phyloP scores from a whole-genome alignment of 1,284 basidiomycete genomes.

The Leccinum subrobustum region DNA sequence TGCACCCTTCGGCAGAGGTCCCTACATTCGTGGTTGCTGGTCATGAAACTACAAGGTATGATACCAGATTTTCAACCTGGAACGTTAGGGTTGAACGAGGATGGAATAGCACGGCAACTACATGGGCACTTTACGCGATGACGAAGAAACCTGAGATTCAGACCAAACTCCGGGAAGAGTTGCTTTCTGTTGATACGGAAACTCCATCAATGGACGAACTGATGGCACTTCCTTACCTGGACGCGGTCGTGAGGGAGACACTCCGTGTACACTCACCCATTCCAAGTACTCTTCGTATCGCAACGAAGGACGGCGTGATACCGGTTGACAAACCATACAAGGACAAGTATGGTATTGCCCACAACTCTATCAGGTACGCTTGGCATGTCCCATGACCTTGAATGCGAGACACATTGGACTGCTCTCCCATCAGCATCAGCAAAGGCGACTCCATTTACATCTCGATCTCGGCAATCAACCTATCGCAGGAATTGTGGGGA shows the following conservation, averaged over 20 bases:
- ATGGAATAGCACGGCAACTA: conserved; percentile 43
- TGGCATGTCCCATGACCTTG: neutral
- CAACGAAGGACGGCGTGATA: neutral
- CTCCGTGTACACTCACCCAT: conserved; percentile 1
- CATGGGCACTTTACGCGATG: conserved; percentile 50
- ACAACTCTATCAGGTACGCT: neutral
- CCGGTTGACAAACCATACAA: neutral
- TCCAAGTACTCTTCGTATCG: neutral
- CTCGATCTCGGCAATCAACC: neutral
- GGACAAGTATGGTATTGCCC: neutral
- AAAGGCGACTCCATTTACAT: conserved; percentile 2
- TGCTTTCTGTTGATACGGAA: neutral
- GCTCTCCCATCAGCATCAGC: neutral
- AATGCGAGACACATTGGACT: neutral
- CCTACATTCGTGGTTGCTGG: conserved; percentile 51
- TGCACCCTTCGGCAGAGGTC: conserved; percentile 31
- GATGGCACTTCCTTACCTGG: conserved; percentile 1
- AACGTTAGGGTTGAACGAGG: neutral
- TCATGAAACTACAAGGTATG: conserved; percentile 58
- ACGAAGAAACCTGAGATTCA: neutral
- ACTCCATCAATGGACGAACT: conserved; percentile 1
- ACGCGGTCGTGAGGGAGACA: conserved; percentile 1
- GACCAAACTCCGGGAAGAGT: neutral
- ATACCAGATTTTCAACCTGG: neutral
- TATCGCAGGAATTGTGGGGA: neutral